Base-by-base conservation (phyloP, 306 rosid species). In the Sindora glabra region DNA sequence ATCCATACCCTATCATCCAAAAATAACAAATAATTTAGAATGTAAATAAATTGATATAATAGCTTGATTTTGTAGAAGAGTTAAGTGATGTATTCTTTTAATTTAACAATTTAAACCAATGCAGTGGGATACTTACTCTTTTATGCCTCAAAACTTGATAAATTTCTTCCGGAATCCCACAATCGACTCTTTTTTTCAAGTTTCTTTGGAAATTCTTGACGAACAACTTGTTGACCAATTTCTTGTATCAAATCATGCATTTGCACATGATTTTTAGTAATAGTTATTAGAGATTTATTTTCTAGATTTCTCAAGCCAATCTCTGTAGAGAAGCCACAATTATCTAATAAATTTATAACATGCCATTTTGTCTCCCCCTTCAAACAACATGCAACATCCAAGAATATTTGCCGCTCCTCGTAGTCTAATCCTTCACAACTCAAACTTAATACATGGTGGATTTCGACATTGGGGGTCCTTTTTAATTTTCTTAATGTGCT, bases 361-460 rank as follows among this genome's bases (percentile, higher is more conserved):
- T 8, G 5, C 4, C 2, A 6, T n/a, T n/a, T 50, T 10, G 5
- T 2, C 4, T 8, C 16, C 8, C 71, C 64, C 0, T 44, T 27
- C 0, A 75, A 51, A 18, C 49, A 58, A 37, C 68, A 75, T 16
- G 54, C 65, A 68, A 64, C 58, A 14, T 75, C 52, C 13, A 75
- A 52, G 46, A 73, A 24, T 14, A 75, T 37, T 3, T 3, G 12
- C 15, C 42, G 33, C 56, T 68, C 53, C 13, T 12, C 6, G 2
- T 8, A 0, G 1, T 68, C 18, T 0, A 13, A 30, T 14, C 5
- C 9, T 5, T 60, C 15, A 11, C 17, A 30, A 18, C 55, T 60
- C 42, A 26, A 6, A 11, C 38, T 69, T 2, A 69, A 1, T 0
- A 42, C 10, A 40, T 56, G 25, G 13, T 55, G 17, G 3, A 74